Base-by-base conservation (phyloP, 805 yeast genomes). In the Hemisphaericaspora nanyangensis region DNA sequence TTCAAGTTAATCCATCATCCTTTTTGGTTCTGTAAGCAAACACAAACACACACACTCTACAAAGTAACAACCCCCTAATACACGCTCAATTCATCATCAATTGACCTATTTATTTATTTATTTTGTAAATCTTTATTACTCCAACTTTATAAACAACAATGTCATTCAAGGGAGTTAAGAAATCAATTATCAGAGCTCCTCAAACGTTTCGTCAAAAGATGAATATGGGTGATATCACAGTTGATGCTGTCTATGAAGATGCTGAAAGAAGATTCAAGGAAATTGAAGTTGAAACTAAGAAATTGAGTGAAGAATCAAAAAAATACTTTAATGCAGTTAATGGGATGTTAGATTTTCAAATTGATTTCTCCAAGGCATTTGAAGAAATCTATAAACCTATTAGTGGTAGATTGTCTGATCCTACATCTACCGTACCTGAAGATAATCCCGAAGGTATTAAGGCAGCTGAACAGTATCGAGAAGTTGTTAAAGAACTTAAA, bases 251-350 rank as follows among this genome's bases (percentile, higher is more conserved):
- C 11, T 93, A 89, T 61, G 76, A 75, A 20, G 99, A 93, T 66
- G 98, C 99, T 6, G 99, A 93, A 63, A 79, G 97, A 61, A 77
- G 99, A 55, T 93, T 93, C 72, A 85, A 85, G 58, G 96, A 91
- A 57, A 72, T 93, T 52, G 99, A 93, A 62, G 60, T 67, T 13
- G 95, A 90, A 61, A 89, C 97, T 28, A 86, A 88, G 67, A 85
- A 87, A 57, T 72, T 93, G 44, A 84, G 89, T 51, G 88, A 85
- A 28, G 98, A 91, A 64, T 83, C 95, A 22, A 86, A 83, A 54
- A 77, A 95, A 58, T 93, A 93, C 64, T 89, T 86, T 52, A 75
- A 77, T 25, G 95, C 98, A 0, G 95, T 93, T 40, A 88, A 86
- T 55, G 95, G 91, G 31, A 89, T 93, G 95, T 71, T 93, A 51